Conservation (phyloP, 2,329 filamentous ascomycete species). For the Davidsoniella virescens region DNA sequence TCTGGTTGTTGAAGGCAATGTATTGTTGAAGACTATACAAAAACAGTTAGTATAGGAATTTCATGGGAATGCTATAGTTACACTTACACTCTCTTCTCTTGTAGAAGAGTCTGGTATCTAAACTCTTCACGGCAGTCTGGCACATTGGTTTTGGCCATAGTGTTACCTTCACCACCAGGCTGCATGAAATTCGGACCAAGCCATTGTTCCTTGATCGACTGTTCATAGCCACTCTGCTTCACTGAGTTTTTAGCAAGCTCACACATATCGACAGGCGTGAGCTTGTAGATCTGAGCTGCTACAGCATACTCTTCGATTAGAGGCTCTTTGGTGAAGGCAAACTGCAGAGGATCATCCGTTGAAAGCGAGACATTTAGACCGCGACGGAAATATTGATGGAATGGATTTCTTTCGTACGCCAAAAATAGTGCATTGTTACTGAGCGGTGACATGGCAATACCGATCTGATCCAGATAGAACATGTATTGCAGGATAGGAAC, state of each 20-base stretch:
- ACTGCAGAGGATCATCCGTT: constrained; percentile 92
- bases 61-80: neutral
- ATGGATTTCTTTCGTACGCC: constrained; percentile 92
- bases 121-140: constrained; percentile 86
- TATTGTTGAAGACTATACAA: constrained; percentile 11
- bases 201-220: constrained; percentile 80
- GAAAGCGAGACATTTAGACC: constrained; percentile 92
- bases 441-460: constrained; percentile 96
- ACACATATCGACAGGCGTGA: constrained; percentile 95
- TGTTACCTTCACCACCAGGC: constrained; percentile 71
- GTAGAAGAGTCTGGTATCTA: constrained; percentile 66
- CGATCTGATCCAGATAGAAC: constrained; percentile 95
- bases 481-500: constrained; percentile 91
- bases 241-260: constrained; percentile 95
- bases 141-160: constrained; percentile 91
- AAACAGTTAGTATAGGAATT: neutral
- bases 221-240: constrained; percentile 84
- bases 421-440: constrained; percentile 96
- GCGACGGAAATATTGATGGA: constrained; percentile 85
- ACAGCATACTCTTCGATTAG: constrained; percentile 97
- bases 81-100: constrained; percentile 71
- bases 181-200: constrained; percentile 62
- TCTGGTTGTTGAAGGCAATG: constrained; percentile 10
- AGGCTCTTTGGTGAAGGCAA: constrained; percentile 96
- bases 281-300: constrained; percentile 94